Evolutionary conservation across 345 rosid species (phyloP), one percentile per base, ranked within the genome.

Genomic region (Linum usitatissimum): DNA sequence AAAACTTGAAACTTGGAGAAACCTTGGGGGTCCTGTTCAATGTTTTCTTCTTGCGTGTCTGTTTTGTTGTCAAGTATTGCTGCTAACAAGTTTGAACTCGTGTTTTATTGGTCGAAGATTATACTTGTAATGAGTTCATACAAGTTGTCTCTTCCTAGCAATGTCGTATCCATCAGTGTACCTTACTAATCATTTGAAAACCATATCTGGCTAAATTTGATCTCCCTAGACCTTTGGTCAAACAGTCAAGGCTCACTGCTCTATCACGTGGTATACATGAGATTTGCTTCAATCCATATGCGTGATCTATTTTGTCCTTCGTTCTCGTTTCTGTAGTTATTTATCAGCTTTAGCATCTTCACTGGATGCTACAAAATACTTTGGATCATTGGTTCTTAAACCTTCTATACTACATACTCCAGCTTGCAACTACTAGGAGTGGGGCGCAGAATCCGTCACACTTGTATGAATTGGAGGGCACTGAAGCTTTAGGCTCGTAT

Each of bases 401-500:
- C n/a, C n/a, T 63, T 21, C 36, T 28, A 9, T 30, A 55, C 34
- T 36, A 23, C 49, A 3, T 45, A 48, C 64, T 81, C 64, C 78
- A 90, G 97, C 81, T 90, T 38, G 82, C 81, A 69, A 74, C 72
- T 74, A 83, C 79, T 81, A 90, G 77, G 78, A 81, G 79, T 39
- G 74, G 78, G 1, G 85, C 74, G 72, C 84, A 75, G 61, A 83
- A 68, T 51, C 57, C 70, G 64, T 70, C 87, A 63, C 68, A 70
- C 57, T 42, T 79, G 39, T 90, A 82, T 73, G 96, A 86, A 74
- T 70, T 93, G 62, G 95, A 86, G 66, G 96, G 99, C 40, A 77
- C 83, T 60, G 99, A 93, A 81, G 71, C 83, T 64, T 73, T 93
- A 64, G 97, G 99, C 68, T 90, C 91, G 28, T 84, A 68, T 74